Conservation (phyloP, 441 rosid species). For the Gossypium davidsonii region DNA sequence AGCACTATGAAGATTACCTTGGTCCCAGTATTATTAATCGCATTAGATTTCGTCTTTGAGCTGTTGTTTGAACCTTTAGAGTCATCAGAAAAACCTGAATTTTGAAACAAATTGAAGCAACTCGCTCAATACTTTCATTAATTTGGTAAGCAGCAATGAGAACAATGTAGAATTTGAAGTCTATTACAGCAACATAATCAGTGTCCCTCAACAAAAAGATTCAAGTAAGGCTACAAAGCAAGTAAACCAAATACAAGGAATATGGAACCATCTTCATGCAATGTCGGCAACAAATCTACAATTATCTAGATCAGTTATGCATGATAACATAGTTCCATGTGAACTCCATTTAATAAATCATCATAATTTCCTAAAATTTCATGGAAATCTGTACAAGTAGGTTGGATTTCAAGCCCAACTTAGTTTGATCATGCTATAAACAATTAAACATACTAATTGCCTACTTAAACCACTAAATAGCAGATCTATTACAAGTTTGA, state of each 20-base stretch:
- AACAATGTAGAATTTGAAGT: background rate
- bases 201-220: background rate
- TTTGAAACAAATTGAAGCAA: background rate
- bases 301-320: background rate
- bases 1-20: slow-evolving; percentile 43
- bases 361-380: background rate
- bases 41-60: slow-evolving; percentile 33
- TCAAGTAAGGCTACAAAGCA: background rate
- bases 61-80: slow-evolving; percentile 36
- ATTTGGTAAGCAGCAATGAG: background rate
- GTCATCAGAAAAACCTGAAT: slow-evolving; percentile 52
- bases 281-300: background rate
- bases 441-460: background rate
- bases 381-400: background rate
- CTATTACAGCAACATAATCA: background rate
- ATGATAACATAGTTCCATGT: background rate
- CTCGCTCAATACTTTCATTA: background rate
- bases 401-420: background rate
- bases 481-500: background rate
- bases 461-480: background rate
- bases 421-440: background rate
- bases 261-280: background rate
- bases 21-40: slow-evolving; percentile 37
- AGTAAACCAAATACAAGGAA: background rate
- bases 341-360: background rate